Evolutionary conservation across 768 basidiomycete species (phyloP).

Genomic region (Tricholoma bakamatsutake): DNA sequence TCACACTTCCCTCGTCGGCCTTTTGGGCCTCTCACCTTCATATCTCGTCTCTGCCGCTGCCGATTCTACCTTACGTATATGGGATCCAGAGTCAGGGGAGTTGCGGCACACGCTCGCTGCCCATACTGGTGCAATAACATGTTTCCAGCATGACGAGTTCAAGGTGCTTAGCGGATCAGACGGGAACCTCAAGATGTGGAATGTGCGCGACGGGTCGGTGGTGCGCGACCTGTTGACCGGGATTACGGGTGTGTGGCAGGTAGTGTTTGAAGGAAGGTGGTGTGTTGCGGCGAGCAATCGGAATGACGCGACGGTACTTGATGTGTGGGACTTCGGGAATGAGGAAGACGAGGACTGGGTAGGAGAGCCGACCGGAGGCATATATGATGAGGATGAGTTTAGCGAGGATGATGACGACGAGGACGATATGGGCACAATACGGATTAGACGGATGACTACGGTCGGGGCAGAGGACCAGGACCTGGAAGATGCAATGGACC

Average conservation of each 20-base stretch:
- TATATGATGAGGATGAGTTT: conserved; percentile 67
- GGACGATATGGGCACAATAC: conserved; percentile 20
- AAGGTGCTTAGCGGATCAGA: conserved; percentile 95
- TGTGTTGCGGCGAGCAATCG: conserved; percentile 92
- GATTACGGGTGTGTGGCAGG: conserved; percentile 96
- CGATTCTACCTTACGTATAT: conserved; percentile 90
- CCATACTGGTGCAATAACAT: conserved; percentile 97
- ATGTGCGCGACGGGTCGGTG: conserved; percentile 79
- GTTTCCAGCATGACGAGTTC: conserved; percentile 98
- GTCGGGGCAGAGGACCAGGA: conserved; percentile 24
- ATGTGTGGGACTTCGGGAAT: conserved; percentile 87
- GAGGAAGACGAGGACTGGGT: conserved; percentile 77
- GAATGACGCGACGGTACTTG: conserved; percentile 69
- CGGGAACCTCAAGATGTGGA: conserved; percentile 98
- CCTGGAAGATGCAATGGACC: conserved; percentile 66
- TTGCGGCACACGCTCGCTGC: conserved; percentile 79
- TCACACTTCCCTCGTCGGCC: conserved; percentile 91
- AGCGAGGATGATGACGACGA: conserved; percentile 47
- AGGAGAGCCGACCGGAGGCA: conserved; percentile 68
- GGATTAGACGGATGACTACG: conserved; percentile 19
- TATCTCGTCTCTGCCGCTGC: conserved; percentile 94
- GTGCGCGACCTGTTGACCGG: conserved; percentile 86
- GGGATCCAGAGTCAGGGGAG: conserved; percentile 85
- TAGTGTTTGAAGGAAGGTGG: conserved; percentile 90
- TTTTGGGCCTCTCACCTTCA: conserved; percentile 85